Evolutionary conservation across 768 basidiomycete genomes (phyloP), one percentile per base, ranked within the genome.

Genomic region (Pleurotus pulmonarius): DNA sequence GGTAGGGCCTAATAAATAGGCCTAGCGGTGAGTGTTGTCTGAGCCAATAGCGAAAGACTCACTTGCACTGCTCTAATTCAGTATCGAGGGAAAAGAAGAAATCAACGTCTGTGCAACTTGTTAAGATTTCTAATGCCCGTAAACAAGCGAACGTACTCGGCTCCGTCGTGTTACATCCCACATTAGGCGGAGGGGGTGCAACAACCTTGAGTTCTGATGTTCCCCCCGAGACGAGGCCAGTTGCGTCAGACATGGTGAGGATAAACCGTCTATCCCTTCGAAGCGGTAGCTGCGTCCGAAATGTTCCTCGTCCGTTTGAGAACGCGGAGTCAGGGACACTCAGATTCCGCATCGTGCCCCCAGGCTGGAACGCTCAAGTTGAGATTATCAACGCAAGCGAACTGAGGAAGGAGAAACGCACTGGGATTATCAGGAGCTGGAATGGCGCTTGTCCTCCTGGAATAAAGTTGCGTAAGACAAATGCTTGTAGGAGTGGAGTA

Each of bases 211-310:
- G 49, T 4, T 53, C 51, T 3, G 82, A 78, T 18, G 75, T 73
- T 20, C 87, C 90, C 4, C 89, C 90, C 4, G 83, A 73, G 44
- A 72, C 87, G 64, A 85, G 88, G 1, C 87, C 87, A 20, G 79
- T 80, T 12, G 82, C 73, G 64, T 92, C 90, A 24, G 86, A 90
- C 85, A 92, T 87, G 38, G 82, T 77, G n/a, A 85, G 57, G 11
- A 89, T 47, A 49, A 89, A 72, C 49, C 71, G 66, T 13, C 74
- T 64, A 26, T 63, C 69, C 7, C 72, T 63, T 8, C 66, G 26
- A 45, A 85, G 69, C 2, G 75, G 73, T 11, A 90, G 59, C 56
- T 73, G 75, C 0, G 77, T 64, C 12, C 75, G 69, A 64, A 75
- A 88, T 0, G 78, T 77, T 49, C 86, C 86, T 57, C 75, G 58